A percentile compares a stretch with the other conserved stretches of the same genome.
Evolutionary conservation across 1,284 basidiomycete genomes (phyloP).

Genomic region (Ustilago nuda): DNA sequence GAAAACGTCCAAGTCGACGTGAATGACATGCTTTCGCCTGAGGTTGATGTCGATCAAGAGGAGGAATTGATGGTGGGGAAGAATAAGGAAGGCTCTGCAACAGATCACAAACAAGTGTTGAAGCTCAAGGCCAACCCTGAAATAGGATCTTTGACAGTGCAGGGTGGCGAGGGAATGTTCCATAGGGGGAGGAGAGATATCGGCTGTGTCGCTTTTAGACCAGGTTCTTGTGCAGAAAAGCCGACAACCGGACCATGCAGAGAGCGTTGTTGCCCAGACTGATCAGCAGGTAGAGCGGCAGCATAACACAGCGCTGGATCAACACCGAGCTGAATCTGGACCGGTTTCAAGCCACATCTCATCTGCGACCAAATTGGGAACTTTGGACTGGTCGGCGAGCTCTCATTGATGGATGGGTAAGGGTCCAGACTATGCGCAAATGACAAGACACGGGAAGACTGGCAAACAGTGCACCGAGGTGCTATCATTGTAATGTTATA

Average conservation of each 20-base stretch:
- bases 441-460: too few species aligned
- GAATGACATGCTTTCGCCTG: not conserved
- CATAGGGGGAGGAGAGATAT: not conserved
- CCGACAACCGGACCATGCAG: not conserved
- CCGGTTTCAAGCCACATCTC: not conserved
- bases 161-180: not conserved
- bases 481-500: too few species aligned
- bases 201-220: not conserved
- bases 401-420: too few species aligned
- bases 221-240: not conserved
- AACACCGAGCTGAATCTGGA: not conserved
- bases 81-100: not conserved
- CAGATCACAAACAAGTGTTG: too few species aligned
- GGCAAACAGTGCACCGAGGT: too few species aligned
- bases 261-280: not conserved
- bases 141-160: not conserved
- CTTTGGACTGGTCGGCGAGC: not conserved
- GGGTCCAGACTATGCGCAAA: too few species aligned
- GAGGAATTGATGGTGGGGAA: not conserved
- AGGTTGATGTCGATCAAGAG: not conserved
- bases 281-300: not conserved
- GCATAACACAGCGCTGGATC: not conserved
- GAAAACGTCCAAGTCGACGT: not conserved
- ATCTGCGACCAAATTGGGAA: not conserved
- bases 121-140: too few species aligned